A percentile compares a stretch with the other conserved stretches of the same genome.
phyloP scores from a whole-genome alignment of 768 basidiomycete genomes.

The Kwoniella dendrophila region DNA sequence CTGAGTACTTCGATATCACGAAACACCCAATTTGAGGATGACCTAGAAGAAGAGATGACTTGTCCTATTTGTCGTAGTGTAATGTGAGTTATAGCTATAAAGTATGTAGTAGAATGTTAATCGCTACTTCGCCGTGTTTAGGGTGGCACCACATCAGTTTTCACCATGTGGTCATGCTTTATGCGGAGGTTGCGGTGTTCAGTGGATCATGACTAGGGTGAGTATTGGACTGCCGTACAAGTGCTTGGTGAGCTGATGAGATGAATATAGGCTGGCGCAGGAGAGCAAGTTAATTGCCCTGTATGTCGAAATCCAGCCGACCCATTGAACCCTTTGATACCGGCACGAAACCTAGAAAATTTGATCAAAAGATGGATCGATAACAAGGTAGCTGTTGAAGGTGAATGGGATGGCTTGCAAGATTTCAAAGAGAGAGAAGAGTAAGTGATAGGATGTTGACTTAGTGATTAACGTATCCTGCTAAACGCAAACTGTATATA shows the following conservation, averaged over 20 bases:
- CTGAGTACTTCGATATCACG: neutral
- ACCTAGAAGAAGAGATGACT: constrained; percentile 19
- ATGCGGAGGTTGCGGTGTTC: constrained; percentile 21
- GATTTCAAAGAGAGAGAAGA: constrained; percentile 21
- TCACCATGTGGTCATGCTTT: constrained; percentile 23
- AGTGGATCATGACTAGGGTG: constrained; percentile 23
- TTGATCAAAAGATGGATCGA: constrained; percentile 23
- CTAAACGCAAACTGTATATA: neutral
- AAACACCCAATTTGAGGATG: constrained; percentile 7
- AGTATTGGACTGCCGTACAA: neutral
- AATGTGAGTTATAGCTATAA: constrained; percentile 13
- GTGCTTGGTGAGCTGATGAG: neutral
- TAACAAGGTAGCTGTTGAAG: constrained; percentile 1
- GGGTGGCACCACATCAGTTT: constrained; percentile 28
- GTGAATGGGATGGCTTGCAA: constrained; percentile 20
- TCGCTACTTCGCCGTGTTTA: neutral
- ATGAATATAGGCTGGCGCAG: constrained; percentile 5
- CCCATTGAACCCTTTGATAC: constrained; percentile 9
- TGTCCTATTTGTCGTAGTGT: constrained; percentile 20
- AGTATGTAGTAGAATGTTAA: neutral
- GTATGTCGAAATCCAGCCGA: constrained; percentile 14
- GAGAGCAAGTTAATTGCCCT: constrained; percentile 17
- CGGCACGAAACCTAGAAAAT: constrained; percentile 15
- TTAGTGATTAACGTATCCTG: neutral
- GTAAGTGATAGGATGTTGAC: constrained; percentile 5